Conservation (phyloP, 331 rosid species). For the Telfairia occidentalis region DNA sequence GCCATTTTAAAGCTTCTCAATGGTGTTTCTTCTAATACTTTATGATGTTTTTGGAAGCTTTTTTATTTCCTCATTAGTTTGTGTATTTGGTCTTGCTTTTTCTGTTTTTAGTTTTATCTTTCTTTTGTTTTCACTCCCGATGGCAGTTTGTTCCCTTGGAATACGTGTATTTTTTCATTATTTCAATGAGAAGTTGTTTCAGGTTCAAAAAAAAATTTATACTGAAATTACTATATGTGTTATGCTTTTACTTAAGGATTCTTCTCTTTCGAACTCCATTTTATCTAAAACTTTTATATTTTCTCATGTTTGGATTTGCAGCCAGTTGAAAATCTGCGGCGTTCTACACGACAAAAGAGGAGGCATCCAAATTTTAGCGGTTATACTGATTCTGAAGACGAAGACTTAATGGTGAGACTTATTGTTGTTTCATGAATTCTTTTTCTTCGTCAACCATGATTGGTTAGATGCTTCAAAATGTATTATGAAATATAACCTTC, state of each 20-base stretch:
- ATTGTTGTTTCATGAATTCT: constrained; percentile 1
- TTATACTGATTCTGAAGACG: constrained; percentile 49
- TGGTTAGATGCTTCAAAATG: neutral
- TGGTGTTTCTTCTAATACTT: no score
- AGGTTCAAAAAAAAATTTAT: no score
- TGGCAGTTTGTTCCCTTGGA: no score
- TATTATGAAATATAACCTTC: neutral
- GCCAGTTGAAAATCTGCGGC: constrained; percentile 62
- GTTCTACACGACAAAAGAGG: constrained; percentile 69
- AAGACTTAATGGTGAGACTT: constrained; percentile 74
- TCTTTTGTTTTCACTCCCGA: no score
- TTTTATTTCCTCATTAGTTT: no score
- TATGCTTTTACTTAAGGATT: neutral
- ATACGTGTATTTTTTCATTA: no score
- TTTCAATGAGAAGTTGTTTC: no score
- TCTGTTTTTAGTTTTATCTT: no score
- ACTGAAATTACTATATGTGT: neutral
- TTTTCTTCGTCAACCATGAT: constrained; percentile 13
- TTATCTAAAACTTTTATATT: neutral
- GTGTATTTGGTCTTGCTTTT: no score
- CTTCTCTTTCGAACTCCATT: neutral
- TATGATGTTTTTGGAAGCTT: no score
- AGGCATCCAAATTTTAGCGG: constrained; percentile 39
- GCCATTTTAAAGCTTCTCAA: no score
- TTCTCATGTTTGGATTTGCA: constrained; percentile 23